Evolutionary conservation across 345 rosid genomes (phyloP).

Genomic region (Melaleuca alternifolia): DNA sequence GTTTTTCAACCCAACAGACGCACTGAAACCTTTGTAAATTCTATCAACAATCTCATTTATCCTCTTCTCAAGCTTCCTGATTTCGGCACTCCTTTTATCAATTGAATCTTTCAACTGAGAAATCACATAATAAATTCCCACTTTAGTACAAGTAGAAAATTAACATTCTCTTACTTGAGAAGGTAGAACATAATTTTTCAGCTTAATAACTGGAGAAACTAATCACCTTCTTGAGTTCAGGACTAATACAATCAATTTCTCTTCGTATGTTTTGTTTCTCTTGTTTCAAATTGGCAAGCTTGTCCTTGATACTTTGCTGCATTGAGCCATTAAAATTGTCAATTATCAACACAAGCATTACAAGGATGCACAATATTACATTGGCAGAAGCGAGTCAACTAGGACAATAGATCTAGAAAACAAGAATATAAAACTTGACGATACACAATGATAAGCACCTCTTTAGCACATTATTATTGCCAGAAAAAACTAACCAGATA

Average conservation of each 20-base stretch:
- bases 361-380: background rate
- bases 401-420: background rate
- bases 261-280: constrained; percentile 57
- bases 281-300: constrained; percentile 58
- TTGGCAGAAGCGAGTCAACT: background rate
- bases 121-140: background rate
- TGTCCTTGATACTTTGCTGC: constrained; percentile 87
- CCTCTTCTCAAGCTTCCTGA: constrained; percentile 70
- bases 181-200: background rate
- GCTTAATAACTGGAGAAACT: background rate
- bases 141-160: background rate
- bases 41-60: constrained; percentile 84
- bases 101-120: constrained; percentile 58
- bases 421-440: background rate
- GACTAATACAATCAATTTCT: constrained; percentile 51
- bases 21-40: constrained; percentile 70
- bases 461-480: background rate
- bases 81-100: constrained; percentile 50
- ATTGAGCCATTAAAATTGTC: background rate
- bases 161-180: background rate
- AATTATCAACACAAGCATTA: background rate
- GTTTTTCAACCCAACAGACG: constrained; percentile 72
- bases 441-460: background rate
- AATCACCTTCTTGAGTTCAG: constrained; percentile 69
- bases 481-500: background rate